A percentile compares a stretch with the other conserved stretches of the same genome.
phyloP scores from a whole-genome alignment of 352 stramenopile genomes.

The Phytophthora capsici region DNA sequence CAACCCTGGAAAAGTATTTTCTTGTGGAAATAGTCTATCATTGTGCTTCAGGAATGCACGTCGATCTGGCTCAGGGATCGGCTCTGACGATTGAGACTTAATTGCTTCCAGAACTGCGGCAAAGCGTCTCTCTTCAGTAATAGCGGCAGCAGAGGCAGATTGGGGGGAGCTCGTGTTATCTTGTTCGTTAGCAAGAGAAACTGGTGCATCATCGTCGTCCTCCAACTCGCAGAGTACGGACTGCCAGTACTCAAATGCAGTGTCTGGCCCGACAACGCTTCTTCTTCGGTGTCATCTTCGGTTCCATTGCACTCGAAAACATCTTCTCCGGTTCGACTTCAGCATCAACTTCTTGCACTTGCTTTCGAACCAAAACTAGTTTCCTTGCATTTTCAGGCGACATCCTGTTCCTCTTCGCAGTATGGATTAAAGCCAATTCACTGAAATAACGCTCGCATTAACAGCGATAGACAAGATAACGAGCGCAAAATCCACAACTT shows the following conservation, averaged over 20 bases:
- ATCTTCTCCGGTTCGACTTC: too few relatives aligned
- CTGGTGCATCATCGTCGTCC: neutral
- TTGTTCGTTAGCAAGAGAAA: neutral
- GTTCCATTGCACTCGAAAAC: neutral
- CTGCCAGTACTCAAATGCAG: neutral
- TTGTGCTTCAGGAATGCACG: neutral
- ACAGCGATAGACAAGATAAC: conserved; percentile 5
- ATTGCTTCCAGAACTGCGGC: neutral
- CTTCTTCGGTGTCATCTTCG: neutral
- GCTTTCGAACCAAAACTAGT: conserved; percentile 5
- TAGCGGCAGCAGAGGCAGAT: neutral
- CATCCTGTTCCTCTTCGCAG: conserved; percentile 18
- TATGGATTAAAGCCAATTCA: conserved; percentile 21
- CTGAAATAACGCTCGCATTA: conserved; percentile 28
- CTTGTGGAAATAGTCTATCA: neutral
- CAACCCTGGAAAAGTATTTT: neutral
- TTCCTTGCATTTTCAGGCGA: conserved; percentile 6
- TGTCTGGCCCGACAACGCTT: neutral
- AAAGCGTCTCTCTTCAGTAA: neutral
- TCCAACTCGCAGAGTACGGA: neutral
- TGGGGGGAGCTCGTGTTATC: neutral
- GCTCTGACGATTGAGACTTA: neutral
- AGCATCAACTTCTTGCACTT: too few relatives aligned
- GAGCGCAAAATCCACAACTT: conserved; percentile 3
- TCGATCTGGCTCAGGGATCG: neutral